A percentile compares a stretch with the other conserved stretches of the same genome.
Conservation (phyloP, 2,329 filamentous ascomycete species). For the Diaporthe citrichinensis region DNA sequence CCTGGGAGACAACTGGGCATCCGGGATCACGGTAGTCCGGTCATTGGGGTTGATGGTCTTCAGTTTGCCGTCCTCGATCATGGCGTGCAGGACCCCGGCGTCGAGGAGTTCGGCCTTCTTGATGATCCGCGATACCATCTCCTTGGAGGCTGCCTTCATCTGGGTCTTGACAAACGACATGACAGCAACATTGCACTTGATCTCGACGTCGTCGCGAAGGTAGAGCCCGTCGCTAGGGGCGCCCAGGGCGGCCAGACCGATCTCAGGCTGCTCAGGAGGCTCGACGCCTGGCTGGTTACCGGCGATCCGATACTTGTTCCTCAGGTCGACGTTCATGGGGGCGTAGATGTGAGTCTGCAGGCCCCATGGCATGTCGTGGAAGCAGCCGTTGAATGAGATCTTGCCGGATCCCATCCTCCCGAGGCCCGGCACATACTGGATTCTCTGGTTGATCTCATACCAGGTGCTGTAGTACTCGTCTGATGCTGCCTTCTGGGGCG, state of each 20-base stretch:
- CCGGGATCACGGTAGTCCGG: conserved; percentile 52
- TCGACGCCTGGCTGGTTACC: conserved; percentile 79
- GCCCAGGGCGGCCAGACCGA: conserved; percentile 71
- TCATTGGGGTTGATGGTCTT: conserved; percentile 70
- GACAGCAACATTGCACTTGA: conserved; percentile 77
- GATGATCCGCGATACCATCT: conserved; percentile 78
- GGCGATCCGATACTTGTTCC: conserved; percentile 77
- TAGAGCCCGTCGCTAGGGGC: conserved; percentile 76
- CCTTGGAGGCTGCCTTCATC: conserved; percentile 75
- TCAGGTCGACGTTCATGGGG: conserved; percentile 75
- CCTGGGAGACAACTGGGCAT: conserved; percentile 16
- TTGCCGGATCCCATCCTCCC: conserved; percentile 75
- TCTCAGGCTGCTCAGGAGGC: conserved; percentile 71
- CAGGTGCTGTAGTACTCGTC: conserved; percentile 82
- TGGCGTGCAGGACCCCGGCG: conserved; percentile 74
- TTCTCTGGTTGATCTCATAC: conserved; percentile 80
- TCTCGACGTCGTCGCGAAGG: conserved; percentile 78
- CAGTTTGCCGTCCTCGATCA: conserved; percentile 76
- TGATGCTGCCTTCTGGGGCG: conserved; percentile 75
- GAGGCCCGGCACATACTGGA: conserved; percentile 77
- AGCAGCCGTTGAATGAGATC: conserved; percentile 79
- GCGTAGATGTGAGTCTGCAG: conserved; percentile 80
- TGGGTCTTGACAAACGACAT: conserved; percentile 77
- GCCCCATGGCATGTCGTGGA: conserved; percentile 80
- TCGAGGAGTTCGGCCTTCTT: conserved; percentile 80